These are phyloP conservation scores for Trebouxia sp. DNA, from an alignment of 139 green algal species.

Conservation along the genomic window DNA sequence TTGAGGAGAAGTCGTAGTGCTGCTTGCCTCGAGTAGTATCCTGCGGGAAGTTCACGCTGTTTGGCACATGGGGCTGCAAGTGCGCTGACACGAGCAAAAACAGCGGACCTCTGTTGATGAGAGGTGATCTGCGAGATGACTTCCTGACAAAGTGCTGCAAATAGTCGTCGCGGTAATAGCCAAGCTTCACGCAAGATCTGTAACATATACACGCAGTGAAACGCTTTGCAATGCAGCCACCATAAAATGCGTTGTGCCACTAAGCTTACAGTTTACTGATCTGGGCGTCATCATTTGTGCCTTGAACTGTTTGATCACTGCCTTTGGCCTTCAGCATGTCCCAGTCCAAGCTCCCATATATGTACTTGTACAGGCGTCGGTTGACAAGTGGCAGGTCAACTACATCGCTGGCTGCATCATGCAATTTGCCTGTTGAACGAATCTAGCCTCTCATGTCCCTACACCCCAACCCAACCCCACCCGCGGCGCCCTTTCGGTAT, in stretches of 20 bases:
- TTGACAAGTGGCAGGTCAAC: no score
- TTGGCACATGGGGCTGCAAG: not conserved
- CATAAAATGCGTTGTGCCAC: no score
- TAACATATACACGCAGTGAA: not conserved
- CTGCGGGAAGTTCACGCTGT: slow-evolving; percentile 39
- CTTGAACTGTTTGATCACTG: slow-evolving; percentile 62
- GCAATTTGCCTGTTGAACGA: not conserved
- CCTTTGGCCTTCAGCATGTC: slow-evolving; percentile 6
- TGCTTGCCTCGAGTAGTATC: slow-evolving; percentile 77
- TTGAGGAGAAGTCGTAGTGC: slow-evolving; percentile 63
- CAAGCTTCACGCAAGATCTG: slow-evolving; percentile 76
- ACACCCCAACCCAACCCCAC: no score
- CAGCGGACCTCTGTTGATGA: slow-evolving; percentile 93
- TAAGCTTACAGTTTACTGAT: slow-evolving; percentile 79
- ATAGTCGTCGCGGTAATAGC: slow-evolving; percentile 88
- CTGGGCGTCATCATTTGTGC: slow-evolving; percentile 90
- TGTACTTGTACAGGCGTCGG: not conserved
- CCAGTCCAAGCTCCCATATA: not conserved
- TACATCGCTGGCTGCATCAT: no score
- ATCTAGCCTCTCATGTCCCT: no score
- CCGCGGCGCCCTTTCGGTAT: no score
- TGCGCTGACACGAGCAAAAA: not conserved
- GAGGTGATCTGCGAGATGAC: slow-evolving; percentile 58
- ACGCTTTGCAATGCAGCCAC: not conserved
- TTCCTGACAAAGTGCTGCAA: slow-evolving; percentile 78